These are phyloP conservation scores for Pseudogymnoascus sp. DNA, from an alignment of 2,329 filamentous ascomycete species.

Conservation along the genomic window DNA sequence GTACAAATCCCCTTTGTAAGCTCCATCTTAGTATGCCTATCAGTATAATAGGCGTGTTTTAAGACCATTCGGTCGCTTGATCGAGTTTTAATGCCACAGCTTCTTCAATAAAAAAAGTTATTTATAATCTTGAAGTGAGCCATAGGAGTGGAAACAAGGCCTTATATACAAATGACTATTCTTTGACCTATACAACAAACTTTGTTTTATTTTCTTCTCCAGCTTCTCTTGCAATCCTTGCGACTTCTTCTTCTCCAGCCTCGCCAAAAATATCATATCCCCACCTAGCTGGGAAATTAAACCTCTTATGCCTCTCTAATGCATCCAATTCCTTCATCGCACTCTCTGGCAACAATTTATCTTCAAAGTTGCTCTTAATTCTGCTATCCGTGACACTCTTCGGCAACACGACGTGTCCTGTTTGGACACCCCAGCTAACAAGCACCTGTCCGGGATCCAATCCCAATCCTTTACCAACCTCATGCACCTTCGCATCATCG, in stretches of 20 bases:
- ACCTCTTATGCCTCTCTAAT: constrained; percentile 39
- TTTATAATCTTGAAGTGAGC: background rate
- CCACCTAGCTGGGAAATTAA: constrained; percentile 39
- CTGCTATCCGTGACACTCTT: constrained; percentile 55
- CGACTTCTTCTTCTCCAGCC: constrained; percentile 34
- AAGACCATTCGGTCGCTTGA: too few relatives aligned
- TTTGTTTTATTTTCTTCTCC: constrained; percentile 34
- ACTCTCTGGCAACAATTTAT: constrained; percentile 36
- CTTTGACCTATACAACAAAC: constrained; percentile 26
- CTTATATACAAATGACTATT: background rate
- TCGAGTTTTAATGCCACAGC: too few relatives aligned
- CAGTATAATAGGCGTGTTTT: too few relatives aligned
- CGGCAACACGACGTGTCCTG: constrained; percentile 56
- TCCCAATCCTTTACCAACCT: constrained; percentile 48
- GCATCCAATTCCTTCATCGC: constrained; percentile 34
- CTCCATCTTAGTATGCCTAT: too few relatives aligned
- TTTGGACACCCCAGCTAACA: constrained; percentile 52
- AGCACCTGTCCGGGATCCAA: constrained; percentile 53
- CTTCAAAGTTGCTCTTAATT: constrained; percentile 58
- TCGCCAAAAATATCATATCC: constrained; percentile 42
- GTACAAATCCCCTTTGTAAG: too few relatives aligned
- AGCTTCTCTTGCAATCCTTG: constrained; percentile 31
- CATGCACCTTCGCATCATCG: constrained; percentile 51
- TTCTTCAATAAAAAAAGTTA: background rate
- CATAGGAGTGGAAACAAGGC: background rate